Conservation (phyloP, 768 basidiomycete species). For the Psilocybe subaeruginosa region DNA sequence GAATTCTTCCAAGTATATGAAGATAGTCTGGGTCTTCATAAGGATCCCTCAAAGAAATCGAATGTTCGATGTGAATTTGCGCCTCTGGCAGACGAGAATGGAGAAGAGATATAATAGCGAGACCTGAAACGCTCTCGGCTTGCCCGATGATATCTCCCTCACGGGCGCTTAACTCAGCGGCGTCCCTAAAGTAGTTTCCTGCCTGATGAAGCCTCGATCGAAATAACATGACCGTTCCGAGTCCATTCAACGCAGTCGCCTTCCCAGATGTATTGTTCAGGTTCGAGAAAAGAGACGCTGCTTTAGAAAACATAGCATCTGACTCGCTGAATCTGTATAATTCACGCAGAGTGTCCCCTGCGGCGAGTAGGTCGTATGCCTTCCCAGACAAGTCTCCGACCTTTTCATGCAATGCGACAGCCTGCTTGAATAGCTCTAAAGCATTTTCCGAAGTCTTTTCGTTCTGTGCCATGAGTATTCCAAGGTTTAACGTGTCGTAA, state of each 20-base stretch:
- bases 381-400: background rate
- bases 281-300: slow-evolving; percentile 20
- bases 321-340: slow-evolving; percentile 6
- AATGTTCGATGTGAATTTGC: slow-evolving; percentile 19
- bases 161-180: slow-evolving; percentile 15
- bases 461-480: background rate
- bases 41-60: slow-evolving; percentile 26
- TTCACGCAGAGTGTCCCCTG: slow-evolving; percentile 25
- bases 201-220: slow-evolving; percentile 23
- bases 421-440: background rate
- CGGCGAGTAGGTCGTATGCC: slow-evolving; percentile 16
- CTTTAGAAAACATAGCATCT: background rate
- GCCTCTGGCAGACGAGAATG: slow-evolving; percentile 30
- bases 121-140: slow-evolving; percentile 26
- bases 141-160: slow-evolving; percentile 22
- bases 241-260: slow-evolving; percentile 25
- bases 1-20: slow-evolving; percentile 27
- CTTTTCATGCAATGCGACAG: background rate
- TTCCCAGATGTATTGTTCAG: slow-evolving; percentile 22
- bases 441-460: background rate
- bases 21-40: slow-evolving; percentile 27
- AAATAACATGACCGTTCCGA: slow-evolving; percentile 22
- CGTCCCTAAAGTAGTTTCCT: slow-evolving; percentile 21
- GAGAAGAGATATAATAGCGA: slow-evolving; percentile 25
- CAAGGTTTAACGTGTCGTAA: slow-evolving; percentile 22